Percentiles rank a stretch among this genome's conserved stretches.
Conservation (phyloP, 352 stramenopile genomes). For the Pythium folliculosum region DNA sequence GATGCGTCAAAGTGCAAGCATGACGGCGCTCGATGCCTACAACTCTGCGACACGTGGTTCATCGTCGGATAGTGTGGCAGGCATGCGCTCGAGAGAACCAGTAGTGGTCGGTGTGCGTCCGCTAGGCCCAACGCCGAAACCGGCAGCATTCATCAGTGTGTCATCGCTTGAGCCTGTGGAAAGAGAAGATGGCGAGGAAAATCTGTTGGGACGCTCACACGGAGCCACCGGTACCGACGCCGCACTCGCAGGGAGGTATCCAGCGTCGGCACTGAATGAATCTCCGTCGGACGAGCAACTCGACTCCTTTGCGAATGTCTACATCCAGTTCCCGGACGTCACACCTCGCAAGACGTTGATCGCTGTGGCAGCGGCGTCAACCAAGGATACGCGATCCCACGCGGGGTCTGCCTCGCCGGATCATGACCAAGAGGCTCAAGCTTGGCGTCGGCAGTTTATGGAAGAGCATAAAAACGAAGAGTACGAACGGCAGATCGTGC, state of each 20-base stretch:
- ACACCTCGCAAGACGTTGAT: constrained; percentile 37
- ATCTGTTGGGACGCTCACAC: too few species aligned
- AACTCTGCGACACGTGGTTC: neutral
- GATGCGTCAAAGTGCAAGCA: constrained; percentile 23
- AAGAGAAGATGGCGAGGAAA: neutral
- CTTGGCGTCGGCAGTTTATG: constrained; percentile 12
- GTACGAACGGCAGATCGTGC: constrained; percentile 3
- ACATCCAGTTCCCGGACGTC: constrained; percentile 65
- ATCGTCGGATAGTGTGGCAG: neutral
- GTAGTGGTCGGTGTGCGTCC: constrained; percentile 20
- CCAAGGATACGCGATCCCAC: neutral
- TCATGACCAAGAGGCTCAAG: constrained; percentile 14
- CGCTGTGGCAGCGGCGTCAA: neutral
- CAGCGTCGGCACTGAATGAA: neutral
- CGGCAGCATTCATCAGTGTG: constrained; percentile 11
- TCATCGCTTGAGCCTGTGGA: neutral
- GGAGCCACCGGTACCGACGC: neutral
- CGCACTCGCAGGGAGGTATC: neutral
- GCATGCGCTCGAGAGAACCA: neutral
- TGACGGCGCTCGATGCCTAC: constrained; percentile 11
- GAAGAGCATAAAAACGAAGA: constrained; percentile 22
- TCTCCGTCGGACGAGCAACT: neutral
- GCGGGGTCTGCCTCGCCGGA: neutral
- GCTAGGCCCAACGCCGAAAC: constrained; percentile 12
- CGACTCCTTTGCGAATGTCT: constrained; percentile 35